These are phyloP conservation scores for Podospora pseudoanserina DNA, from an alignment of 495 filamentous ascomycete species.

Conservation along the genomic window DNA sequence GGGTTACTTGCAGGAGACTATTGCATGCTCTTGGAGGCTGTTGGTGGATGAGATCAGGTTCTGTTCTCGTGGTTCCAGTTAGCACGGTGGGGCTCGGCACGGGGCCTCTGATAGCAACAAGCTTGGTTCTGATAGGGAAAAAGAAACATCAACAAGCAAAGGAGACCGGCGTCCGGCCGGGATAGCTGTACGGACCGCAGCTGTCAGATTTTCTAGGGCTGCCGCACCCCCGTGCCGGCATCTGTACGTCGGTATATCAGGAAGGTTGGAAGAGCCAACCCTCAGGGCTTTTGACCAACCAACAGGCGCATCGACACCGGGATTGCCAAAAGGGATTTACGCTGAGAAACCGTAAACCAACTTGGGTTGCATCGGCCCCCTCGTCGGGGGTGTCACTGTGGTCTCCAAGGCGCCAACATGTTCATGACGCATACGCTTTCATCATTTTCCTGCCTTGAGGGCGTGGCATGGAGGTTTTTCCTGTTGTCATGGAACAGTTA, in stretches of 20 bases:
- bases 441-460: neutral
- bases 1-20: neutral
- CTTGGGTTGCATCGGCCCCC: neutral
- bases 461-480: neutral
- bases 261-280: neutral
- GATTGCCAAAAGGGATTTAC: neutral
- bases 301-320: neutral
- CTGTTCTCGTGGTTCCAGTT: neutral
- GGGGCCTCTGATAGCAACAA: neutral
- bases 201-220: neutral
- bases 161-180: neutral
- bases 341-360: neutral
- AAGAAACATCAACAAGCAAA: neutral
- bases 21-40: neutral
- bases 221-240: neutral
- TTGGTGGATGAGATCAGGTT: neutral
- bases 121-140: neutral
- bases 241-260: neutral
- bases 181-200: neutral
- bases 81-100: too few species aligned
- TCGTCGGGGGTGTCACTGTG: neutral
- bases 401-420: neutral
- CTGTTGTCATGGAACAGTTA: neutral
- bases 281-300: neutral
- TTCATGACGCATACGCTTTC: neutral